phyloP scores from a whole-genome alignment of 805 yeast species.

The Starmerella geochares region DNA sequence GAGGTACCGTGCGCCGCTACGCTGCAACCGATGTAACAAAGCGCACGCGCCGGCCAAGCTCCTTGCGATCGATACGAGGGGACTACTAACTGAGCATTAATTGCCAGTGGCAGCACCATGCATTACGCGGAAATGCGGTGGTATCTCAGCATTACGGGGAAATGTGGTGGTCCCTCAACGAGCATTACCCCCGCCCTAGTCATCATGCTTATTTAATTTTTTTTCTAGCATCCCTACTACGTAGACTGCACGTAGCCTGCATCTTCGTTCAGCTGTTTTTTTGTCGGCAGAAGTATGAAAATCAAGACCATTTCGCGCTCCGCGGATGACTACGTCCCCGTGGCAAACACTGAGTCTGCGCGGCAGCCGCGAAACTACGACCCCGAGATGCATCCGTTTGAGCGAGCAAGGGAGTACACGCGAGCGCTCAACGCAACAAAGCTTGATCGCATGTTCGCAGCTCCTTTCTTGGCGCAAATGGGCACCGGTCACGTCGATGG shows the following conservation, averaged over 20 bases:
- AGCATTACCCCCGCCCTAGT: conserved; percentile 3
- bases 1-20: conserved; percentile 10
- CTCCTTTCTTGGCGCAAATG: conserved; percentile 89
- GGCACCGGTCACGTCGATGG: conserved; percentile 96
- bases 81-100: background rate
- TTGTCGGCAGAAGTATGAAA: conserved; percentile 39
- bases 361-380: conserved; percentile 79
- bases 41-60: conserved; percentile 6
- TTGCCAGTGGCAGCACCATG: too few species aligned
- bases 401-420: conserved; percentile 92
- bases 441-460: conserved; percentile 92
- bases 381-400: conserved; percentile 94
- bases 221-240: background rate
- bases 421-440: conserved; percentile 91
- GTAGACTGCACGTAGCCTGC: too few species aligned
- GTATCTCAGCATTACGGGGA: background rate
- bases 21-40: conserved; percentile 17
- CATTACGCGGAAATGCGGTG: too few species aligned
- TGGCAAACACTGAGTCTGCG: conserved; percentile 77
- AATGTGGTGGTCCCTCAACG: background rate
- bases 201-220: conserved; percentile 3
- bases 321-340: conserved; percentile 86
- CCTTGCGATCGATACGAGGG: conserved; percentile 1
- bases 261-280: background rate
- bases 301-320: conserved; percentile 82